Conservation (phyloP, 2,329 filamentous ascomycete species). For the Calonectria pauciramosa region DNA sequence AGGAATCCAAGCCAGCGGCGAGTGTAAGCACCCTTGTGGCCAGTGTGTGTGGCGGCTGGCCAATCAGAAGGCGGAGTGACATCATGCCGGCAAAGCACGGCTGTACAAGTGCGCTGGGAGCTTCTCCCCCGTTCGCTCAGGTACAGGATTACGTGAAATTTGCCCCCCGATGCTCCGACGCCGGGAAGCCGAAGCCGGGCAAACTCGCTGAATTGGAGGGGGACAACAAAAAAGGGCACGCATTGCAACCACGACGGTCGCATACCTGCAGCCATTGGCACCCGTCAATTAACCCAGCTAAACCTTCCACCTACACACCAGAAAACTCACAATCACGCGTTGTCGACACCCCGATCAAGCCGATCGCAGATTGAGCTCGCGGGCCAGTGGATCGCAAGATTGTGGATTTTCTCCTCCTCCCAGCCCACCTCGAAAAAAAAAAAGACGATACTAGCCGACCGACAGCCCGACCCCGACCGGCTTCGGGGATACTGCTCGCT, state of each 20-base stretch:
- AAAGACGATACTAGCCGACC: constrained; percentile 46
- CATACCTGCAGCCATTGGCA: neutral
- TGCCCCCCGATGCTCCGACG: constrained; percentile 43
- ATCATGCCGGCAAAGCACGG: constrained; percentile 44
- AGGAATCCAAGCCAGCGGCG: neutral
- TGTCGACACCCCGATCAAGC: neutral
- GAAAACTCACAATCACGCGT: neutral
- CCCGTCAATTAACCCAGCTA: neutral
- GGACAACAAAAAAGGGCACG: neutral
- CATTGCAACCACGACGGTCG: neutral
- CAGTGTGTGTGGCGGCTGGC: neutral
- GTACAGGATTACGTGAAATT: constrained; percentile 23
- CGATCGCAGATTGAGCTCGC: constrained; percentile 1
- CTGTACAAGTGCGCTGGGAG: constrained; percentile 23
- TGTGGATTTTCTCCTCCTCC: constrained; percentile 5
- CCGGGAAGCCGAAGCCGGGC: constrained; percentile 29
- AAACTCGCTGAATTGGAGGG: constrained; percentile 10
- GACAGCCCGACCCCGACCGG: constrained; percentile 35
- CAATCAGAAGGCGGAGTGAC: constrained; percentile 37
- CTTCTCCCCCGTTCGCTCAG: constrained; percentile 1
- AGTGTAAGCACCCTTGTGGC: constrained; percentile 29
- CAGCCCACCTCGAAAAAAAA: constrained; percentile 6
- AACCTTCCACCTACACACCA: neutral
- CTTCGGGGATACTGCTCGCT: constrained; percentile 33
- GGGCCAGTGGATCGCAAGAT: constrained; percentile 16